Conservation (phyloP, 805 yeast species). For the Starmerella stigmatis region DNA sequence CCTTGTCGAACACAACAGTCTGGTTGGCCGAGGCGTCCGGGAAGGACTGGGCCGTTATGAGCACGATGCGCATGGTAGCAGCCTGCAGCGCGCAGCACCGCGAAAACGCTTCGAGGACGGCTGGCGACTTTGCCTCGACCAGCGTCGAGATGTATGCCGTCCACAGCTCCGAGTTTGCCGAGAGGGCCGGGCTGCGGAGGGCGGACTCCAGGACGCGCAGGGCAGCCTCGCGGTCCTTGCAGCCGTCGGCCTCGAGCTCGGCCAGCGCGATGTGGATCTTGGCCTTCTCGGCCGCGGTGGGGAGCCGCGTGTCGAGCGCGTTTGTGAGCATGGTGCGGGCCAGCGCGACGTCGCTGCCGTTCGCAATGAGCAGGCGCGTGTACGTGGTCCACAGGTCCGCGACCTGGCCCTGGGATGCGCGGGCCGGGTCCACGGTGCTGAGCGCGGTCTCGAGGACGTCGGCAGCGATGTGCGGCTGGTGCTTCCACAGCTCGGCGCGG, state of each 20-base stretch:
- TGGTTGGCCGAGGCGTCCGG: constrained; percentile 11
- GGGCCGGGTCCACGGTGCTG: constrained; percentile 51
- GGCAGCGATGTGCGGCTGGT: constrained; percentile 35
- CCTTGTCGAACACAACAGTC: constrained; percentile 12
- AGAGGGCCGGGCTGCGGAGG: neutral
- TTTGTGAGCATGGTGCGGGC: neutral
- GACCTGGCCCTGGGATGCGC: constrained; percentile 7
- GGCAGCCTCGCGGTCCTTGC: neutral
- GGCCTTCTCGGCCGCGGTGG: neutral
- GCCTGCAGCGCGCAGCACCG: constrained; percentile 9
- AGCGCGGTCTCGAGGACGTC: constrained; percentile 58
- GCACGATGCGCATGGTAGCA: constrained; percentile 14
- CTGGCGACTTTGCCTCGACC: neutral
- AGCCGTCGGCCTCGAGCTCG: neutral
- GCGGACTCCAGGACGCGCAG: constrained; percentile 3
- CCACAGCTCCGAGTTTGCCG: constrained; percentile 10
- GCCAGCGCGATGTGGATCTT: constrained; percentile 11
- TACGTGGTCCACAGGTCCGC: constrained; percentile 13
- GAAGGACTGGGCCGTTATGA: constrained; percentile 8
- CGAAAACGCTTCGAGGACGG: constrained; percentile 13
- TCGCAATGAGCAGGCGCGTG: constrained; percentile 11
- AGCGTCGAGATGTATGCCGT: constrained; percentile 6
- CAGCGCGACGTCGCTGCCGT: constrained; percentile 11
- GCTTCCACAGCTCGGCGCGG: constrained; percentile 40
- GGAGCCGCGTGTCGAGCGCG: neutral